Conservation (phyloP, 306 rosid species). For the Prunus fruticosa region DNA sequence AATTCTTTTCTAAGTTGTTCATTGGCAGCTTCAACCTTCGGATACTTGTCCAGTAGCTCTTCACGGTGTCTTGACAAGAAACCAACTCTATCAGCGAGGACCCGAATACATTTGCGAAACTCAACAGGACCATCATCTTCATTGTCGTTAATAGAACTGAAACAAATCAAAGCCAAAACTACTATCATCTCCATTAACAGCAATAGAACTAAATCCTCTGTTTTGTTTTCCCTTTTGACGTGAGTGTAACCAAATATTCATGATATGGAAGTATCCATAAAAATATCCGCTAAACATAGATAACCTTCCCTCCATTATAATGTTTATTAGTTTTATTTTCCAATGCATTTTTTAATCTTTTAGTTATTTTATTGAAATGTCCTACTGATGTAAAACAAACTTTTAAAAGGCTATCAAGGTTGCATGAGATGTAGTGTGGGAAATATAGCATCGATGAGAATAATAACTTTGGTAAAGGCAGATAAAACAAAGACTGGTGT, state of each 20-base stretch:
- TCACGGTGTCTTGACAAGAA: slow-evolving; percentile 75
- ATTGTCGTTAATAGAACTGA: slow-evolving; percentile 74
- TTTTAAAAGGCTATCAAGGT: neutral
- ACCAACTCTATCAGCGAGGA: slow-evolving; percentile 69
- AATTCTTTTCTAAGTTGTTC: slow-evolving; percentile 79
- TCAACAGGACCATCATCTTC: slow-evolving; percentile 83
- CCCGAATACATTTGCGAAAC: slow-evolving; percentile 70
- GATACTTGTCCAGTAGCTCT: slow-evolving; percentile 73
- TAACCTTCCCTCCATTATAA: neutral
- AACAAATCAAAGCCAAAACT: slow-evolving; percentile 28
- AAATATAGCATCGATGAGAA: neutral
- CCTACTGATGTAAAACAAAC: neutral
- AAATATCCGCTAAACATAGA: neutral
- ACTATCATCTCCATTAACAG: slow-evolving; percentile 20
- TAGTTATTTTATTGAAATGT: neutral
- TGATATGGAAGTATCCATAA: neutral
- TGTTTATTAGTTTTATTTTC: neutral
- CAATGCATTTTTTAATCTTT: neutral
- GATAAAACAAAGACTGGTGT: neutral
- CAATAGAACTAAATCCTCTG: neutral
- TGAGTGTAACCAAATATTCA: neutral
- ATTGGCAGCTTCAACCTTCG: slow-evolving; percentile 67
- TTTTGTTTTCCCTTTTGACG: too few relatives aligned
- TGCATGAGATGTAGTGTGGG: neutral
- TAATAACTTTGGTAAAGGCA: neutral